Evolutionary conservation across 2,329 filamentous ascomycete species (phyloP).

Genomic region (Rhynchosporium secalis): DNA sequence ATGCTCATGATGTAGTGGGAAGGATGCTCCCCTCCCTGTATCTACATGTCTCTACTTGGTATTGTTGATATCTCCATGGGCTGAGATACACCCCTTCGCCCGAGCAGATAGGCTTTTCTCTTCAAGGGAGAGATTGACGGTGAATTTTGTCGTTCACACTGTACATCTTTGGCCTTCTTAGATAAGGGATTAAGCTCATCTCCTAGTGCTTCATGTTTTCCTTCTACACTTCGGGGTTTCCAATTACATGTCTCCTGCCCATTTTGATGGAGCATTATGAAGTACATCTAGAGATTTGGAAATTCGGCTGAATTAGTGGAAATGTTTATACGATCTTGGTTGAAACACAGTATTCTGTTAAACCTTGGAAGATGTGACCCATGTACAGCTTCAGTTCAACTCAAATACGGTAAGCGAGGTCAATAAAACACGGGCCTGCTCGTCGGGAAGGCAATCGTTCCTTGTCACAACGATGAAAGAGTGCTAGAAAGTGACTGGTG

Average conservation of each 20-base stretch:
- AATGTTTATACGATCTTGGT: not conserved
- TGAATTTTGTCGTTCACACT: not conserved
- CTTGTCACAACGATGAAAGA: no score
- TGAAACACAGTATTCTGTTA: not conserved
- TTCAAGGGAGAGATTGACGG: not conserved
- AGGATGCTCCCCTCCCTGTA: not conserved
- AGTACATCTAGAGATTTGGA: not conserved
- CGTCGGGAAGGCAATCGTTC: no score
- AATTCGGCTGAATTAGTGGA: not conserved
- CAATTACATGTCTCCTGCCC: not conserved
- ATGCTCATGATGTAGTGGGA: not conserved
- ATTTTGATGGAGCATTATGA: not conserved
- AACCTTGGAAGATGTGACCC: no score
- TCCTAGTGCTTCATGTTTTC: not conserved
- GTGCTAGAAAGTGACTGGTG: no score
- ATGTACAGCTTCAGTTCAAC: no score
- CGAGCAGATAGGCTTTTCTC: not conserved
- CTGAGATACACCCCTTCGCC: not conserved
- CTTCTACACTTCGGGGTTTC: not conserved
- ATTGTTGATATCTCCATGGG: not conserved
- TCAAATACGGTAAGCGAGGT: no score
- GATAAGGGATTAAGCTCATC: not conserved
- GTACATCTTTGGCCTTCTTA: not conserved
- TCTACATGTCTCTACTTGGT: not conserved
- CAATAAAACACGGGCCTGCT: no score